These are phyloP conservation scores for Raphanus hybrid DNA, from an alignment of 441 rosid species.

Conservation along the genomic window DNA sequence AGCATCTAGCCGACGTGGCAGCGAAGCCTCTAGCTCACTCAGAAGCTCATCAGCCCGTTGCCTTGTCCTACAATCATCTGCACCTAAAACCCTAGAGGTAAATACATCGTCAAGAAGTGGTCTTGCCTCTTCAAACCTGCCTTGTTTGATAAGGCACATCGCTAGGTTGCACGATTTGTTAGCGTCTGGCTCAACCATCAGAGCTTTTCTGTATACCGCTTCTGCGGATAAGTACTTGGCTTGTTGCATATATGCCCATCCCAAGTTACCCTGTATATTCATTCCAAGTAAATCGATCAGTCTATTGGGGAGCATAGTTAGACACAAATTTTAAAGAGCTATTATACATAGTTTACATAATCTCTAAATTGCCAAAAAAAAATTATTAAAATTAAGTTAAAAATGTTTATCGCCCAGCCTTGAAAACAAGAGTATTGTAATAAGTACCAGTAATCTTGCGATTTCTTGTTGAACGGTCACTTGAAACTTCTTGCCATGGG, in stretches of 20 bases:
- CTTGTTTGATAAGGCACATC: constrained; percentile 70
- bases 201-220: constrained; percentile 81
- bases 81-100: constrained; percentile 51
- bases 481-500: constrained; percentile 92
- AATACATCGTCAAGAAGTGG: constrained; percentile 43
- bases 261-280: constrained; percentile 75
- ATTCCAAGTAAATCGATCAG: not conserved
- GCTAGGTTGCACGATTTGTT: constrained; percentile 60
- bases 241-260: constrained; percentile 97
- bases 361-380: not conserved
- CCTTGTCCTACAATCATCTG: constrained; percentile 56
- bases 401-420: not conserved
- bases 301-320: not conserved
- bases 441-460: constrained; percentile 73
- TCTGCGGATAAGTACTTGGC: constrained; percentile 77
- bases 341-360: too few relatives aligned
- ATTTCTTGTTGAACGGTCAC: constrained; percentile 88
- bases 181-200: constrained; percentile 74
- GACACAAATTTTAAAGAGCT: too few relatives aligned
- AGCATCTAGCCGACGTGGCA: constrained; percentile 24
- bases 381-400: too few relatives aligned
- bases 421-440: not conserved
- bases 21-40: constrained; percentile 53
- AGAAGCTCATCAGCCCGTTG: constrained; percentile 69
- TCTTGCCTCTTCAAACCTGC: constrained; percentile 62